These are phyloP conservation scores for Penicillium flavigenum DNA, from an alignment of 495 filamentous ascomycete species.

Conservation along the genomic window DNA sequence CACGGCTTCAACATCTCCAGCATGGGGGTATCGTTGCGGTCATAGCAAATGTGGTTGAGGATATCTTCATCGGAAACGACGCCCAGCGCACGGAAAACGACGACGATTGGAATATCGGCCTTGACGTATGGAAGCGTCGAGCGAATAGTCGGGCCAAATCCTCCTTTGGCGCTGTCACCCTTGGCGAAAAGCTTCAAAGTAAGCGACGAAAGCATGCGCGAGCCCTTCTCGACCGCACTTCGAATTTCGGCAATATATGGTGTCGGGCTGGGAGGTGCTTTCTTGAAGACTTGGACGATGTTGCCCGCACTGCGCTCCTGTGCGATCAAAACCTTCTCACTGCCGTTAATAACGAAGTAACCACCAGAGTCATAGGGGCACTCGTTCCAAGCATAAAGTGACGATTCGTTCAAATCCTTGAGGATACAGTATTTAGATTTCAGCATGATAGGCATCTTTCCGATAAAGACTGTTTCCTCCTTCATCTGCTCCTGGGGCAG, in stretches of 20 bases:
- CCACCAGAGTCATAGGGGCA: conserved; percentile 97
- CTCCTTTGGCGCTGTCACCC: conserved; percentile 71
- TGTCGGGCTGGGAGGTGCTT: conserved; percentile 79
- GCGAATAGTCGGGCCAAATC: conserved; percentile 82
- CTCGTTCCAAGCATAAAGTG: conserved; percentile 83
- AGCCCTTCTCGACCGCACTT: conserved; percentile 94
- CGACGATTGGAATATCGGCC: conserved; percentile 85
- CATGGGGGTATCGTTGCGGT: conserved; percentile 93
- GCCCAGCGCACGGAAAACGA: conserved; percentile 93
- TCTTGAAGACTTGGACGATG: conserved; percentile 98
- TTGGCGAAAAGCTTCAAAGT: conserved; percentile 84
- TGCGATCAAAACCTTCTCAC: conserved; percentile 97
- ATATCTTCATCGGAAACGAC: conserved; percentile 98
- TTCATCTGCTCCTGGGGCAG: conserved; percentile 62
- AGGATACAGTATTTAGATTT: conserved; percentile 92
- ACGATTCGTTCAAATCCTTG: conserved; percentile 73
- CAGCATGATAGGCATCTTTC: conserved; percentile 95
- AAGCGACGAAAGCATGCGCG: conserved; percentile 85
- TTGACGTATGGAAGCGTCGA: conserved; percentile 91
- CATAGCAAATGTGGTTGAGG: conserved; percentile 94
- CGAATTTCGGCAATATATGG: conserved; percentile 94
- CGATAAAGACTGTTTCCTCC: conserved; percentile 74
- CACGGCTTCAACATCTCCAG: conserved; percentile 95
- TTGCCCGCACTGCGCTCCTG: conserved; percentile 97
- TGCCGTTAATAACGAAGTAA: conserved; percentile 99